Base-by-base conservation (phyloP, 371 early-diverging fungal species). In the Batkoa obscura region DNA sequence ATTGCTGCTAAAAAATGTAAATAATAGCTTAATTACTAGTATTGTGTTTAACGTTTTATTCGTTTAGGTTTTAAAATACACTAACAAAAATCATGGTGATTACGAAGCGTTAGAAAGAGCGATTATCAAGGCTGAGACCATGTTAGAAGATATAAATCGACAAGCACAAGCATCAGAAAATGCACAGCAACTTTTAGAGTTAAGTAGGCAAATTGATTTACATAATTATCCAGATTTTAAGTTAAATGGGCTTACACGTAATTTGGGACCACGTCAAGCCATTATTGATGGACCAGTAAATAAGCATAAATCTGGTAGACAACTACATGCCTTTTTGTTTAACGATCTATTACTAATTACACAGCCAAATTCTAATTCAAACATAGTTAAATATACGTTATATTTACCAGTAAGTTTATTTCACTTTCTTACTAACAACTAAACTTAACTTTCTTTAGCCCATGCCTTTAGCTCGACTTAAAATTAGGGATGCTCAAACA, bases 291-390 rank as follows among this genome's bases (percentile, higher is more conserved):
- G 94, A 6, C 65, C 70, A 33, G 68, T 92, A 32, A 68, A 71
- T 50, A 94, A 93, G 64, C 76, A 84, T 23, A 88, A 88, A 58
- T 83, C 83, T 49, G 87, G 88, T 1, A 74, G 86, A 33, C 85
- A 82, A 56, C 70, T 94, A 6, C 79, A 85, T 59, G 86, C 71
- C 2, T 90, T 80, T 60, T 68, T 94, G 39, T 90, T 91, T 65
- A 91, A 84, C 58, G 95, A 94, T 66, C 64, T 90, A 52, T 60
- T 94, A 6, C 63, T 94, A 43, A 65, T 94, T 15, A 17, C 52
- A 4, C 37, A 59, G n/a, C 54, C 45, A 5, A 34, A 30, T 36
- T 5, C 50, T 4, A 8, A 13, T 34, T 4, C 34, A 10, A 31
- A 17, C 12, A 13, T 34, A 17, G 10, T 12, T 36, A 17, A 34